phyloP scores from a whole-genome alignment of 2,329 filamentous ascomycete genomes.

The Neofusicoccum kwambonambiense region DNA sequence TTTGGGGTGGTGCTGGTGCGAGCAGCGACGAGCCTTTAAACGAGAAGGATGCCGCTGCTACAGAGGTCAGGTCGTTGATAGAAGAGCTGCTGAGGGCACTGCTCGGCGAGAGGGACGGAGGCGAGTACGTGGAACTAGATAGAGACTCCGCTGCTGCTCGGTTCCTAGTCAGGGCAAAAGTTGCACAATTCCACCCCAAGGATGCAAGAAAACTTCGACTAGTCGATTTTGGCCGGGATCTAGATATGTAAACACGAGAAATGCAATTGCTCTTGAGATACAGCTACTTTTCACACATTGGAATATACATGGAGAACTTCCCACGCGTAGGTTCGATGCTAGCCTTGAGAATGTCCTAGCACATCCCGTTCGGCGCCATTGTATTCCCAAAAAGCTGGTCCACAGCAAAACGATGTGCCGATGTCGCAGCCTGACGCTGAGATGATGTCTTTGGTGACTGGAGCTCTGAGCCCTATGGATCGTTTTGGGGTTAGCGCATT shows the following conservation, averaged over 20 bases:
- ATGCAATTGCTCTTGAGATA: neutral
- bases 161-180: slow-evolving; percentile 55
- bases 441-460: neutral
- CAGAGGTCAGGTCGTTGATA: slow-evolving; percentile 49
- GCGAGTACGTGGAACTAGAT: slow-evolving; percentile 49
- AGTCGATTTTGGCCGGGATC: slow-evolving; percentile 51
- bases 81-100: slow-evolving; percentile 46
- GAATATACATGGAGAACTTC: too few relatives aligned
- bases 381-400: neutral
- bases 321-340: too few relatives aligned
- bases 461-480: neutral
- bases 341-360: too few relatives aligned
- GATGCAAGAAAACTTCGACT: slow-evolving; percentile 53
- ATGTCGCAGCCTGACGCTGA: neutral
- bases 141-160: slow-evolving; percentile 53
- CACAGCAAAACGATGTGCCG: too few relatives aligned
- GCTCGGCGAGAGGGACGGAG: slow-evolving; percentile 33
- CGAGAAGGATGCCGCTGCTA: slow-evolving; percentile 49
- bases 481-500: neutral
- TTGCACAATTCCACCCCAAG: slow-evolving; percentile 56
- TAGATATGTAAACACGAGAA: slow-evolving; percentile 29
- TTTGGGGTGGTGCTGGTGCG: slow-evolving; percentile 38
- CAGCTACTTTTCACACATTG: too few relatives aligned
- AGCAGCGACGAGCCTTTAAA: slow-evolving; percentile 29
- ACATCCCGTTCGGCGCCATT: too few relatives aligned